phyloP scores from a whole-genome alignment of 257 asterid genomes.

The Datura wrightii region DNA sequence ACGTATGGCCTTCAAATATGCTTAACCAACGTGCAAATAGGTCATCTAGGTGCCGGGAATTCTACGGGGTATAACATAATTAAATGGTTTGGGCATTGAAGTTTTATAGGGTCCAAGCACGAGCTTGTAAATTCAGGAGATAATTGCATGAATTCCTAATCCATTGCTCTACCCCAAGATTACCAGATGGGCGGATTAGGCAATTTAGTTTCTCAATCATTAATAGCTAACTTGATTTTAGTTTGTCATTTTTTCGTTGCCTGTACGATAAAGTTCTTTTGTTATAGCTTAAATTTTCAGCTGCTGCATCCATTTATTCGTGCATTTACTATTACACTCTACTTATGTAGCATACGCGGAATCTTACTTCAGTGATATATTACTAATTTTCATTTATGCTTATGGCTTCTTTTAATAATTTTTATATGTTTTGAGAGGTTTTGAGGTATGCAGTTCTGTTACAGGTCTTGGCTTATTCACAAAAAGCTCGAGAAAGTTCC shows the following conservation, averaged over 20 bases:
- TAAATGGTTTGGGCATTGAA: conserved; percentile 17
- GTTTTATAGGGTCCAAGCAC: not conserved
- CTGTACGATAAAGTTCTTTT: not conserved
- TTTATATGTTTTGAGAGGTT: not conserved
- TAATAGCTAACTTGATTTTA: not conserved
- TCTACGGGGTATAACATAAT: too few relatives aligned
- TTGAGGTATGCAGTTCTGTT: conserved; percentile 30
- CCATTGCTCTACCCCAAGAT: not conserved
- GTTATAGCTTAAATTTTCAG: not conserved
- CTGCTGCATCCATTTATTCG: not conserved
- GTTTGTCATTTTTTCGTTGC: not conserved
- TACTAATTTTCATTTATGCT: not conserved
- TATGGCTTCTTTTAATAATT: not conserved
- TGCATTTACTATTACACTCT: conserved; percentile 17
- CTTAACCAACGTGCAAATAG: too few relatives aligned
- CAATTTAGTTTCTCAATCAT: conserved; percentile 14
- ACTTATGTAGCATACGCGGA: not conserved
- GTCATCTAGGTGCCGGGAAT: too few relatives aligned
- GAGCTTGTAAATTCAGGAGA: conserved; percentile 18
- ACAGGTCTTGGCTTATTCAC: conserved; percentile 83
- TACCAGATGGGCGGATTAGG: not conserved
- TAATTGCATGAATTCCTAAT: not conserved
- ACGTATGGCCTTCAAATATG: too few relatives aligned
- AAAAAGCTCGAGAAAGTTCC: conserved; percentile 74
- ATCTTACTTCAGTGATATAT: conserved; percentile 5